Evolutionary conservation across 306 rosid genomes (phyloP).

Genomic region (Cyamopsis tetragonoloba): DNA sequence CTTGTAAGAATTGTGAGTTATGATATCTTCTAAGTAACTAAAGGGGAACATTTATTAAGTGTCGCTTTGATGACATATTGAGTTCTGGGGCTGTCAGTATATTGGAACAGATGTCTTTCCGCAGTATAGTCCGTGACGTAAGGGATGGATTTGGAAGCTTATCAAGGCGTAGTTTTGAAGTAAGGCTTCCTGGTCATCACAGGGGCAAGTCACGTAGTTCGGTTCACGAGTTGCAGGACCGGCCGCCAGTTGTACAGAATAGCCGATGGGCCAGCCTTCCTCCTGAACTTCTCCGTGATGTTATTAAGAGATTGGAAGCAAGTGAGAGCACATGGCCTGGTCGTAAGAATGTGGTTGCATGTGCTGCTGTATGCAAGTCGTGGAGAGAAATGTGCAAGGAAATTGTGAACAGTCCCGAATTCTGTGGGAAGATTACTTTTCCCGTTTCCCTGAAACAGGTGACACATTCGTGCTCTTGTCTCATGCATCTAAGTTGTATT

Average conservation of each 20-base stretch:
- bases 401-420: conserved; percentile 77
- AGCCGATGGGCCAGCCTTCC: conserved; percentile 96
- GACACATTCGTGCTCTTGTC: neutral
- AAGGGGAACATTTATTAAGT: conserved; percentile 23
- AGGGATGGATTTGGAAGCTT: conserved; percentile 94
- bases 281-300: conserved; percentile 88
- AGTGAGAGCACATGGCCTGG: conserved; percentile 92
- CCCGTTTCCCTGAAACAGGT: conserved; percentile 94
- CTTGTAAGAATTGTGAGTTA: conserved; percentile 13
- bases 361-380: conserved; percentile 89
- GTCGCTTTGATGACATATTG: conserved; percentile 21
- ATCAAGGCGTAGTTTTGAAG: conserved; percentile 85
- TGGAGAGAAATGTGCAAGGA: conserved; percentile 99
- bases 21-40: conserved; percentile 6
- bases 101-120: conserved; percentile 74
- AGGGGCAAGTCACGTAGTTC: conserved; percentile 79
- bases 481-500: neutral
- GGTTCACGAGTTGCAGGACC: conserved; percentile 70
- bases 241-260: conserved; percentile 54
- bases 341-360: conserved; percentile 77
- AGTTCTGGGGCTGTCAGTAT: conserved; percentile 30
- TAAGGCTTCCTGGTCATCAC: conserved; percentile 72
- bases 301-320: conserved; percentile 79
- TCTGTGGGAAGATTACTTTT: conserved; percentile 86
- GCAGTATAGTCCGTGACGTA: conserved; percentile 91